phyloP scores from a whole-genome alignment of 2,329 filamentous ascomycete genomes.

The Aulographum hederae region DNA sequence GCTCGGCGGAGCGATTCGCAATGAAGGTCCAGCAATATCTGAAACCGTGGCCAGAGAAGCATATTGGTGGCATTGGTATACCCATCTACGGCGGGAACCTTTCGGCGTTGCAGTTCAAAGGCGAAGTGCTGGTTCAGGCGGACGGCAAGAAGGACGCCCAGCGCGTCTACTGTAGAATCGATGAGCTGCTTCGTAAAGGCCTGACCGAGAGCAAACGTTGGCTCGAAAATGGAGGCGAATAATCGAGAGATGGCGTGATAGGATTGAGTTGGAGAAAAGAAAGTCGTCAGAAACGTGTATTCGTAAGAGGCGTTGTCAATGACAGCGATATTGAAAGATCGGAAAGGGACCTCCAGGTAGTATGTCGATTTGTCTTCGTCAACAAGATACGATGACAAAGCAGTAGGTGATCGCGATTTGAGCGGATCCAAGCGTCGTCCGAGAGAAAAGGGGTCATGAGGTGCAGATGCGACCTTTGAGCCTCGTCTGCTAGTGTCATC shows the following conservation, averaged over 20 bases:
- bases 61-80: constrained; percentile 94
- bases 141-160: constrained; percentile 81
- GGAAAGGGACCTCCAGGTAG: constrained; percentile 78
- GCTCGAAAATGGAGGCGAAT: constrained; percentile 76
- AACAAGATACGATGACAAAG: constrained; percentile 72
- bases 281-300: constrained; percentile 80
- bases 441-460: constrained; percentile 76
- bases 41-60: constrained; percentile 90
- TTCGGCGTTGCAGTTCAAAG: constrained; percentile 81
- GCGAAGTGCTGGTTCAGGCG: constrained; percentile 85
- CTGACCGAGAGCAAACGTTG: constrained; percentile 73
- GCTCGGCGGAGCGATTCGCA: constrained; percentile 63
- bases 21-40: constrained; percentile 84
- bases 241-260: constrained; percentile 64
- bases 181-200: constrained; percentile 58
- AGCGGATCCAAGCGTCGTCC: constrained; percentile 74
- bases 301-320: constrained; percentile 89
- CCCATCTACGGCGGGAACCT: constrained; percentile 71
- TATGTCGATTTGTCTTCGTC: constrained; percentile 78
- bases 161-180: constrained; percentile 59
- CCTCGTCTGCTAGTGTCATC: constrained; percentile 34
- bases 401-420: constrained; percentile 51
- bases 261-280: constrained; percentile 65
- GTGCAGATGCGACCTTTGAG: constrained; percentile 9
- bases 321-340: constrained; percentile 85